Evolutionary conservation across 345 rosid genomes (phyloP).

Genomic region (Boechera retrofracta): DNA sequence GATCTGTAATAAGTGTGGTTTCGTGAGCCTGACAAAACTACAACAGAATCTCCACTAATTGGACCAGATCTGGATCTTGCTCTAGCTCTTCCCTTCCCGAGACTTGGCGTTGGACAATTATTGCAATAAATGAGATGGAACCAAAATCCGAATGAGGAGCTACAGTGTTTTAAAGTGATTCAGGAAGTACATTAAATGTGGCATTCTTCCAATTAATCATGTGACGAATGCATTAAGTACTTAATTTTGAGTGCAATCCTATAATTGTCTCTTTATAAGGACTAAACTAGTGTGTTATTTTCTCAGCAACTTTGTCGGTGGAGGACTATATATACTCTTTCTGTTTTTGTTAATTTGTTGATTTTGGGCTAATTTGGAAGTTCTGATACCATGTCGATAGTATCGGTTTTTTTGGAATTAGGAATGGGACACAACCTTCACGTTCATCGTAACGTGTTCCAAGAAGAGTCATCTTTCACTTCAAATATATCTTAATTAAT

Average conservation of each 20-base stretch:
- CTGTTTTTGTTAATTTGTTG: constrained; percentile 23
- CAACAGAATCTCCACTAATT: constrained; percentile 29
- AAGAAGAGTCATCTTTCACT: constrained; percentile 31
- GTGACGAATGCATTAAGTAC: background rate
- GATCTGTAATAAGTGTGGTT: constrained; percentile 43
- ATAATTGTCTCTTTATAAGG: background rate
- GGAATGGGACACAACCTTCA: constrained; percentile 35
- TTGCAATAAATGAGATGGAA: constrained; percentile 37
- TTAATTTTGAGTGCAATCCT: constrained; percentile 17
- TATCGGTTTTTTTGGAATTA: background rate
- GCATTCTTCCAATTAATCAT: constrained; percentile 9
- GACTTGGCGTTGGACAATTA: constrained; percentile 28
- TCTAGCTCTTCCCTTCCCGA: constrained; percentile 32
- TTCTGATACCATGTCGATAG: constrained; percentile 22
- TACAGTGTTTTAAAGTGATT: constrained; percentile 20
- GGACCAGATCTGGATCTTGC: constrained; percentile 45
- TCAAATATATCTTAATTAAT: background rate
- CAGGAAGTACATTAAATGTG: constrained; percentile 25
- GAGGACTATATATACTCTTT: constrained; percentile 2
- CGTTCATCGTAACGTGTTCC: constrained; percentile 37
- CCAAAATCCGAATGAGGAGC: constrained; percentile 13
- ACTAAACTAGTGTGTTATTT: background rate
- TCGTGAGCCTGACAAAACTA: constrained; percentile 38
- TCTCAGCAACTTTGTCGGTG: constrained; percentile 36
- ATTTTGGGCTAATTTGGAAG: background rate